Evolutionary conservation across 2,329 filamentous ascomycete species (phyloP).

Genomic region (Calonectria crousiana): DNA sequence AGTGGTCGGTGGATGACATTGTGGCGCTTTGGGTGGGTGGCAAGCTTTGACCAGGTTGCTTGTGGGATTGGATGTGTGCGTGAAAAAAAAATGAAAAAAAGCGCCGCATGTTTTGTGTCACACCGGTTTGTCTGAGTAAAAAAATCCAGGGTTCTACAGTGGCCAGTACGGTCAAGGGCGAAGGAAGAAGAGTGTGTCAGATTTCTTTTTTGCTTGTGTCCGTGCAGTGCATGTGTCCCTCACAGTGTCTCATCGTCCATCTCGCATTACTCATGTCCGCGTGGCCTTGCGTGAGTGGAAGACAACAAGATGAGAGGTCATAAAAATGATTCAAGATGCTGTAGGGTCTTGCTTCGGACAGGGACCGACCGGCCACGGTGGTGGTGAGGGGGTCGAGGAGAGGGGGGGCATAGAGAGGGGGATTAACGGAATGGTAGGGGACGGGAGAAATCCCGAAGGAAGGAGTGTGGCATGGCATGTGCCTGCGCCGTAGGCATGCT

Average conservation of each 20-base stretch:
- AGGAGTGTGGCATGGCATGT: constrained; percentile 13
- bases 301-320: constrained; percentile 5
- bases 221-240: neutral
- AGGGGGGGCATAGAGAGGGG: neutral
- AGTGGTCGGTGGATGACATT: neutral
- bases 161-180: neutral
- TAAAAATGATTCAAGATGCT: neutral
- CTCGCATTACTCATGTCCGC: constrained; percentile 13
- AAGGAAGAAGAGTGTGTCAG: neutral
- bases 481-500: constrained; percentile 23
- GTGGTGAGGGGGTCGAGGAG: neutral
- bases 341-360: neutral
- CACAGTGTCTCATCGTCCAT: constrained; percentile 5
- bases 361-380: neutral
- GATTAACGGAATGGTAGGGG: constrained; percentile 1
- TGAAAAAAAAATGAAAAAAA: neutral
- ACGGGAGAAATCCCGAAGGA: constrained; percentile 22
- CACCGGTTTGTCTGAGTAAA: neutral
- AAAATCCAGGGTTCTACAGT: constrained; percentile 11
- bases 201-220: neutral
- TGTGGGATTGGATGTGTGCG: constrained; percentile 3
- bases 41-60: neutral
- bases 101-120: constrained; percentile 15
- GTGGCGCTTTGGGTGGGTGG: constrained; percentile 7
- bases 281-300: constrained; percentile 12